phyloP scores from a whole-genome alignment of 805 yeast species.

The Metschnikowia baotianmanensis region DNA sequence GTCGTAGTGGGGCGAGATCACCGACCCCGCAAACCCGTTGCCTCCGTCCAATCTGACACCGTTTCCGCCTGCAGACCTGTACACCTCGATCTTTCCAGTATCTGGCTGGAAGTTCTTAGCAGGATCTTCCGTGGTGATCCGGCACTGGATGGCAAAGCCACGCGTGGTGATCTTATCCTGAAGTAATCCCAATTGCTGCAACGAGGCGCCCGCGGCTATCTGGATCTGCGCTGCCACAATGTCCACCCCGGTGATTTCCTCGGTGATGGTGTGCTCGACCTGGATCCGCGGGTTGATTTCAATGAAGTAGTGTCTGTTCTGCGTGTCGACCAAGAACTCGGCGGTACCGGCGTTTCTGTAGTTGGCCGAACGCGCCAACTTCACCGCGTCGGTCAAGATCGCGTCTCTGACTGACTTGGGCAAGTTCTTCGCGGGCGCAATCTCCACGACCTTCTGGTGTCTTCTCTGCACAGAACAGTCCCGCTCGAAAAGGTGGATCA shows the following conservation, averaged over 20 bases:
- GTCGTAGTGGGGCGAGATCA: constrained; percentile 96
- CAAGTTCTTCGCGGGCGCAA: constrained; percentile 94
- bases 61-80: constrained; percentile 98
- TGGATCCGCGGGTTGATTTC: constrained; percentile 98
- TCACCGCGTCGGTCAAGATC: constrained; percentile 91
- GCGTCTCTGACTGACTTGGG: constrained; percentile 85
- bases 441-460: constrained; percentile 98
- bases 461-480: constrained; percentile 99
- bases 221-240: constrained; percentile 98
- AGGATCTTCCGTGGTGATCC: constrained; percentile 98
- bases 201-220: constrained; percentile 96
- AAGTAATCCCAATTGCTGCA: constrained; percentile 84
- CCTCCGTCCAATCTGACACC: constrained; percentile 99
- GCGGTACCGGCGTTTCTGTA: constrained; percentile 99
- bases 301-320: constrained; percentile 94
- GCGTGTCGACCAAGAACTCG: constrained; percentile 89
- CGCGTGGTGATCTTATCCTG: constrained; percentile 95
- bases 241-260: constrained; percentile 97
- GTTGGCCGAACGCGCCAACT: constrained; percentile 80
- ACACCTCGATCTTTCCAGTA: constrained; percentile 96
- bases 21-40: constrained; percentile 95
- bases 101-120: constrained; percentile 96
- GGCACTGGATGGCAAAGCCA: constrained; percentile 98
- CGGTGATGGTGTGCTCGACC: constrained; percentile 98
- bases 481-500: constrained; percentile 92